Conservation (phyloP, 352 stramenopile species). For the Globisporangium spinosum region DNA sequence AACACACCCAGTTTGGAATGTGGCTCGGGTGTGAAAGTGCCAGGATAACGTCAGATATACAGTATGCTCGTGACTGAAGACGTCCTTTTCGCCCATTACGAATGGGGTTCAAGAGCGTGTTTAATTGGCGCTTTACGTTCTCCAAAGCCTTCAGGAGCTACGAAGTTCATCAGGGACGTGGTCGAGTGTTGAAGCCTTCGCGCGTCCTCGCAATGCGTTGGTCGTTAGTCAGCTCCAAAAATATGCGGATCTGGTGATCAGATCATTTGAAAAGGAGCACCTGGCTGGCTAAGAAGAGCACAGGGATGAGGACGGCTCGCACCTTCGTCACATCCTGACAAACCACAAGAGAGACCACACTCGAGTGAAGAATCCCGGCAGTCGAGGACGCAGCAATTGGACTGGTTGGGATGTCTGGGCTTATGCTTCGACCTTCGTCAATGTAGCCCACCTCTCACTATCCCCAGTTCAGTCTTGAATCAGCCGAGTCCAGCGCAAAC, state of each 20-base stretch:
- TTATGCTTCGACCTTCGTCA: neutral
- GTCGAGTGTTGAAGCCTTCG: neutral
- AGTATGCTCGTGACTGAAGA: neutral
- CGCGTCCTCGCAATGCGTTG: neutral
- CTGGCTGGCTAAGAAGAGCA: neutral
- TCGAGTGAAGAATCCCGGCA: neutral
- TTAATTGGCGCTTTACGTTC: neutral
- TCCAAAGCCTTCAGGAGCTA: neutral
- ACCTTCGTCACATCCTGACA: neutral
- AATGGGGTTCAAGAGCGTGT: neutral
- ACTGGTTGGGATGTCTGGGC: neutral
- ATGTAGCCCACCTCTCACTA: neutral
- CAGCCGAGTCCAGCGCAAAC: neutral
- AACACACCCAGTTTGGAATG: neutral
- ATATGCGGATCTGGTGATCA: neutral
- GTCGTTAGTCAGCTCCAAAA: neutral
- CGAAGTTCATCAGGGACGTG: neutral
- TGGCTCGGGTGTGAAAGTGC: neutral
- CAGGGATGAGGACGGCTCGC: neutral
- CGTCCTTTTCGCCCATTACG: neutral
- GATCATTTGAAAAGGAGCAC: neutral
- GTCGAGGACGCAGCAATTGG: neutral
- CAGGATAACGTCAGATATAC: neutral
- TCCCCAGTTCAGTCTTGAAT: neutral
- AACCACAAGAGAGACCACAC: neutral